A percentile compares a stretch with the other conserved stretches of the same genome.
Evolutionary conservation across 441 rosid species (phyloP).

Genomic region (Isatis lusitanica): DNA sequence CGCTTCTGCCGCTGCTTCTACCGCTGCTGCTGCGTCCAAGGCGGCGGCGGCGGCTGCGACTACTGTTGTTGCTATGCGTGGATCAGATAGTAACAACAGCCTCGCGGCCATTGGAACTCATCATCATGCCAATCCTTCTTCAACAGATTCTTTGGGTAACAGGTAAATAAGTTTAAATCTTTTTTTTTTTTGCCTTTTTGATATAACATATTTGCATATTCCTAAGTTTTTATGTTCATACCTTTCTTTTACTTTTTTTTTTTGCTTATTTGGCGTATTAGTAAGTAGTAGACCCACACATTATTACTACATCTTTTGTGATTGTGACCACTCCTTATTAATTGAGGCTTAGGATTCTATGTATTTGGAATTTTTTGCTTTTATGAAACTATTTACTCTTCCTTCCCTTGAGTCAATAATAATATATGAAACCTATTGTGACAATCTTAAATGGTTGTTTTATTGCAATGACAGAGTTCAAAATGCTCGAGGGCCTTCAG

Average conservation of each 20-base stretch:
- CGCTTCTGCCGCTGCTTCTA: slow-evolving; percentile 33
- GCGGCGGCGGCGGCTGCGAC: slow-evolving; percentile 27
- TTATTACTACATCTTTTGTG: slow-evolving; percentile 33
- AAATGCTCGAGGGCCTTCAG: slow-evolving; percentile 33
- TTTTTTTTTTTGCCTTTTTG: slow-evolving; percentile 3
- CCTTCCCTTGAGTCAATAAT: slow-evolving; percentile 11
- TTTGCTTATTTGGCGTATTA: slow-evolving; percentile 18
- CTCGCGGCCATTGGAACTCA: slow-evolving; percentile 38
- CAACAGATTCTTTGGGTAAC: slow-evolving; percentile 26
- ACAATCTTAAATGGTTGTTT: background rate
- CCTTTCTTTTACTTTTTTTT: background rate
- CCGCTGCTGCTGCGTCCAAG: slow-evolving; percentile 39
- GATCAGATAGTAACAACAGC: slow-evolving; percentile 44
- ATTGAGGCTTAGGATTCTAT: slow-evolving; percentile 30
- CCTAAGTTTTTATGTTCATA: slow-evolving; percentile 23
- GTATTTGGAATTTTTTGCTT: background rate
- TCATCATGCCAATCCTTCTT: slow-evolving; percentile 19
- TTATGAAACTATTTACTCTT: slow-evolving; percentile 10
- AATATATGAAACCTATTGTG: background rate
- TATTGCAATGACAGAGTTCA: slow-evolving; percentile 38
- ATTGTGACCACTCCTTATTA: slow-evolving; percentile 30
- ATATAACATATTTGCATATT: slow-evolving; percentile 16
- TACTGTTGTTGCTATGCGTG: slow-evolving; percentile 32
- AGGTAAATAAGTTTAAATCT: slow-evolving; percentile 20
- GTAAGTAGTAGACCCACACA: slow-evolving; percentile 36